Evolutionary conservation across 345 rosid species (phyloP).

Genomic region (Linum tenue): DNA sequence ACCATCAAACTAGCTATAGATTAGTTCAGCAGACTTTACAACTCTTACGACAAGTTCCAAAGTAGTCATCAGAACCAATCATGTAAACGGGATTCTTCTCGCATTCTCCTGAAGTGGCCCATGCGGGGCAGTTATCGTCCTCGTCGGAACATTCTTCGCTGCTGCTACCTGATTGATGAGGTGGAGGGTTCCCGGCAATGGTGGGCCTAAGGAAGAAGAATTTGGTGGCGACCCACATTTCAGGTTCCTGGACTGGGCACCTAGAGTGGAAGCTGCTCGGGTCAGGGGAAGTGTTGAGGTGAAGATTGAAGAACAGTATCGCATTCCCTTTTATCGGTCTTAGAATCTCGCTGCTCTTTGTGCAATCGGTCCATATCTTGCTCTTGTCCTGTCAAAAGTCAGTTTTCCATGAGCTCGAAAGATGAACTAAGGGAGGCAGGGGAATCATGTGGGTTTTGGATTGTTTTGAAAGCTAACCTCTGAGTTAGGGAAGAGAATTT

Average conservation of each 20-base stretch:
- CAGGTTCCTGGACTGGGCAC: conserved; percentile 71
- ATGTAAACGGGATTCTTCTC: conserved; percentile 75
- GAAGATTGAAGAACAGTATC: conserved; percentile 57
- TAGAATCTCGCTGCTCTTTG: conserved; percentile 29
- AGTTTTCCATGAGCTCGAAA: background rate
- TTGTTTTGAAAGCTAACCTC: conserved; percentile 35
- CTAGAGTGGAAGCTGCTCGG: conserved; percentile 53
- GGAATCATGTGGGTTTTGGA: background rate
- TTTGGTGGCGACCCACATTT: conserved; percentile 65
- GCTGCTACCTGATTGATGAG: conserved; percentile 15
- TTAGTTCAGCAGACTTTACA: conserved; percentile 48
- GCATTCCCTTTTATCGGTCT: conserved; percentile 77
- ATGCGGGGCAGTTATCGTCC: conserved; percentile 53
- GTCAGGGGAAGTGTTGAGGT: conserved; percentile 47
- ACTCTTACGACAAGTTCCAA: conserved; percentile 83
- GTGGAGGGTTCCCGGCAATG: conserved; percentile 10
- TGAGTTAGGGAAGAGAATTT: conserved; percentile 57
- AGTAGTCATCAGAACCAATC: conserved; percentile 87
- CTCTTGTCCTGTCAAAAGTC: conserved; percentile 29
- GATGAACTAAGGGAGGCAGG: background rate
- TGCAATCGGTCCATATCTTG: conserved; percentile 51
- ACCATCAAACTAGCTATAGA: too few species aligned
- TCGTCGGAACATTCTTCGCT: conserved; percentile 53
- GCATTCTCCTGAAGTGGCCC: conserved; percentile 86
- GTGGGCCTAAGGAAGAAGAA: conserved; percentile 36